Conservation (phyloP, 768 basidiomycete genomes). For the Rhodosporidiobolus sp. region DNA sequence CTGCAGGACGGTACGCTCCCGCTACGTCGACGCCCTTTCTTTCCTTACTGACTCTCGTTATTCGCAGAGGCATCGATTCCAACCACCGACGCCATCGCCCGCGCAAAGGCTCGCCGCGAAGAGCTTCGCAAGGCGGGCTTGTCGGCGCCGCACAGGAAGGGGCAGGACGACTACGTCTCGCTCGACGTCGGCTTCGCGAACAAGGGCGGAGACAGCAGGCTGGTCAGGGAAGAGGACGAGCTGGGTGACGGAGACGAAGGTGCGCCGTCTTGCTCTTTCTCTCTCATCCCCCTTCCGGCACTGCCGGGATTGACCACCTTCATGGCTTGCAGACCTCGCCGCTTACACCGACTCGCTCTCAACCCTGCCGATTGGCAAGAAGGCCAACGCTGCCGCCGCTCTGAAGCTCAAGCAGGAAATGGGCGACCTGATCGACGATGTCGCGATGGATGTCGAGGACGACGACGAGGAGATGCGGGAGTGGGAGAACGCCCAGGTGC, state of each 20-base stretch:
- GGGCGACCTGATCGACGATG: constrained; percentile 51
- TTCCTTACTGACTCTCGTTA: neutral
- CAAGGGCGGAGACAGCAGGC: constrained; percentile 50
- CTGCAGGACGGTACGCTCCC: constrained; percentile 12
- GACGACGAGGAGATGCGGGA: constrained; percentile 47
- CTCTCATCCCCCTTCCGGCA: neutral
- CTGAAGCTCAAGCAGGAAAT: constrained; percentile 48
- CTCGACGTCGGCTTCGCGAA: constrained; percentile 47
- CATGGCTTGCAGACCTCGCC: constrained; percentile 28
- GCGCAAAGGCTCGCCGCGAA: constrained; percentile 50
- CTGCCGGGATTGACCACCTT: no score
- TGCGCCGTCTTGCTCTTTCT: neutral
- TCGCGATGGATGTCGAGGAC: constrained; percentile 50
- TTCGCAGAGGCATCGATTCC: constrained; percentile 46
- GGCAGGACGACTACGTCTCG: constrained; percentile 48
- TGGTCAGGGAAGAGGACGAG: constrained; percentile 54
- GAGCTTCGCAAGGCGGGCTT: constrained; percentile 42
- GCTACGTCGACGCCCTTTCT: neutral
- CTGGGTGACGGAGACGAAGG: constrained; percentile 45
- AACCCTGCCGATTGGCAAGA: constrained; percentile 49
- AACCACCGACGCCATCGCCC: constrained; percentile 48
- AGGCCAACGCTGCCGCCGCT: constrained; percentile 49
- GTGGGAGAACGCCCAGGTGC: constrained; percentile 50
- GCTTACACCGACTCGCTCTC: constrained; percentile 31
- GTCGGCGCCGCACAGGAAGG: constrained; percentile 7